These are phyloP conservation scores for Quillaja saponaria DNA, from an alignment of 306 rosid genomes.

Conservation along the genomic window DNA sequence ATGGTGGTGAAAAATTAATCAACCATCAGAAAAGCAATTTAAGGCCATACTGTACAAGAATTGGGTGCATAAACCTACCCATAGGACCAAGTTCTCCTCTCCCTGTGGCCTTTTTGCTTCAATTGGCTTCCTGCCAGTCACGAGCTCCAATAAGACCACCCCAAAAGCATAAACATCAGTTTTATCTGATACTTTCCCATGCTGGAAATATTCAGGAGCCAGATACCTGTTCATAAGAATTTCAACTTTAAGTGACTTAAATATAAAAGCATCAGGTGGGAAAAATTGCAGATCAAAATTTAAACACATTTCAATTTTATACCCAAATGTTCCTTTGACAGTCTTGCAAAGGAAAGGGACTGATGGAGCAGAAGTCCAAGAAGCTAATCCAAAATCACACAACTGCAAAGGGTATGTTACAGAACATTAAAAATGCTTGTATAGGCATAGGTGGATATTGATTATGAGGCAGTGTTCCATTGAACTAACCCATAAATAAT, in stretches of 20 bases:
- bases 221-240: slow-evolving; percentile 56
- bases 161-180: slow-evolving; percentile 96
- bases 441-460: not conserved
- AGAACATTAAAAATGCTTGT: slow-evolving; percentile 25
- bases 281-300: slow-evolving; percentile 16
- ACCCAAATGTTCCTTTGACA: slow-evolving; percentile 99
- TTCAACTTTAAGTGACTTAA: slow-evolving; percentile 12
- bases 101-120: slow-evolving; percentile 73
- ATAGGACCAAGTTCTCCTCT: slow-evolving; percentile 87
- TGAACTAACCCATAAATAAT: slow-evolving; percentile 12
- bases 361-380: slow-evolving; percentile 98
- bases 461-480: not conserved
- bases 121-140: slow-evolving; percentile 91
- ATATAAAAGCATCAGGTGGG: slow-evolving; percentile 3
- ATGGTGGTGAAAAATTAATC: slow-evolving; percentile 18
- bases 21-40: slow-evolving; percentile 12
- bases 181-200: slow-evolving; percentile 92
- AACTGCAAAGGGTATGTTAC: slow-evolving; percentile 46
- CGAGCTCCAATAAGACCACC: slow-evolving; percentile 85
- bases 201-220: slow-evolving; percentile 99
- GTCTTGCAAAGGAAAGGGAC: slow-evolving; percentile 96
- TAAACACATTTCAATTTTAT: slow-evolving; percentile 25
- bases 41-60: slow-evolving; percentile 20
- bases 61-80: slow-evolving; percentile 60
- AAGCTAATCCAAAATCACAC: slow-evolving; percentile 94